These are phyloP conservation scores for Lophiotrema nucula DNA, from an alignment of 495 filamentous ascomycete genomes.

Conservation along the genomic window DNA sequence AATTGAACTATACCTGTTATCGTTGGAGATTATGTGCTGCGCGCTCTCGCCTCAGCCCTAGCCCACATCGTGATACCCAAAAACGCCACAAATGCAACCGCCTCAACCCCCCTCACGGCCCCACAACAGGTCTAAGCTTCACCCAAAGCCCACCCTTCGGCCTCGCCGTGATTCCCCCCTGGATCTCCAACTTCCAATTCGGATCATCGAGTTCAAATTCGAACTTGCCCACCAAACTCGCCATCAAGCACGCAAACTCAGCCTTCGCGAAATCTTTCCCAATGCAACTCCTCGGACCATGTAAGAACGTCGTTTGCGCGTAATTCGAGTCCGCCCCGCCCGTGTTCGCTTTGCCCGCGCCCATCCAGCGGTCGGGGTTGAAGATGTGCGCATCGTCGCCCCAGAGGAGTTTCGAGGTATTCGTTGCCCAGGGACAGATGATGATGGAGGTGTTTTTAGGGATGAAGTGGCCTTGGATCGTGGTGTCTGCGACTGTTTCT, in stretches of 20 bases:
- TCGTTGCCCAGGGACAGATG: slow-evolving; percentile 49
- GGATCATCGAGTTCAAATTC: slow-evolving; percentile 53
- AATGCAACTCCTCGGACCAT: slow-evolving; percentile 51
- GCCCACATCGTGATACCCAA: no score
- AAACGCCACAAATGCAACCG: no score
- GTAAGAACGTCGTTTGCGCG: slow-evolving; percentile 45
- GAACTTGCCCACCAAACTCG: slow-evolving; percentile 70
- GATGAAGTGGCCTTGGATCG: slow-evolving; percentile 55
- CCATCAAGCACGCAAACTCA: slow-evolving; percentile 81
- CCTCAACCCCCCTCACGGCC: no score
- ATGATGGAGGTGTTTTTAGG: slow-evolving; percentile 56
- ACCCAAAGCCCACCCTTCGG: slow-evolving; percentile 39
- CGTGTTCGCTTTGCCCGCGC: slow-evolving; percentile 37
- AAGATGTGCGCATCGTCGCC: slow-evolving; percentile 43
- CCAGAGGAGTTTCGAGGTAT: slow-evolving; percentile 40
- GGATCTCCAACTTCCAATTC: slow-evolving; percentile 37
- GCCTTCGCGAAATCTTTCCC: slow-evolving; percentile 71
- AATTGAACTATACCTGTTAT: no score
- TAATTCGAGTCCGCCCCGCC: slow-evolving; percentile 45
- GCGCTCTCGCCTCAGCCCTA: no score
- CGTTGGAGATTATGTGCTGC: no score
- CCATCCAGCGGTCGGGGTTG: slow-evolving; percentile 48
- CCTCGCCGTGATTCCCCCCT: slow-evolving; percentile 42
- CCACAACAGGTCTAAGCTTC: slow-evolving; percentile 28
- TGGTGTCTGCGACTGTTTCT: slow-evolving; percentile 60